Evolutionary conservation across 139 green algal species (phyloP), one percentile per base, ranked within the genome.

Genomic region (Pleodorina starrii): DNA sequence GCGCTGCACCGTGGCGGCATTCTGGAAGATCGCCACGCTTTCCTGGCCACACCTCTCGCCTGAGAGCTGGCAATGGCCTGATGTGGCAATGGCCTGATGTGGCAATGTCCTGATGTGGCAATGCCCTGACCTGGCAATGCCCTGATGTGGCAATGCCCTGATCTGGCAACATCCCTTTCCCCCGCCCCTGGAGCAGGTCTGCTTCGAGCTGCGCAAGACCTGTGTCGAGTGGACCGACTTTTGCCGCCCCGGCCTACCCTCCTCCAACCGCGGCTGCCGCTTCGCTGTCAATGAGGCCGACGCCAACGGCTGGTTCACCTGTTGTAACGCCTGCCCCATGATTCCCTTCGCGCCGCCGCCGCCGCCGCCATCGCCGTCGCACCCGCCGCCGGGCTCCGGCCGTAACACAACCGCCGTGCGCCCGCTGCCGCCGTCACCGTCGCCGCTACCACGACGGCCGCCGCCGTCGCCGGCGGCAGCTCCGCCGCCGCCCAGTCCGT

Each of bases 281-380:
- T 73, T 73, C 19, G 63, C 63, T 38, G 63, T 73, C 11, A 73
- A 73, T 38, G 63, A 73, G 63, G 63, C 25, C 63, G 35, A 73
- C 32, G 63, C 63, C 32, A 23, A 73, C 19, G 63, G 63, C 63
- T 73, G 63, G 63, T 73, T 40, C 21, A 73, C 32, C 21, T 73
- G 63, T 38, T 73, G 63, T 38, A 73, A 73, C 21, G 35, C 63
- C 11, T 73, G 63, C 32, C 14, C 11, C n/a, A 23, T 73, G 16
- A 38, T 5, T 25, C 25, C 54, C 54, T 66, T 12, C 5, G 2
- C 54, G 54, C 54, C 54, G 9, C 5, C n/a, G n/a, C n/a, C n/a
- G n/a, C n/a, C n/a, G 17, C 51, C 51, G 51, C 51, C 51, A 60
- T 17, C 51, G 14, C 51, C 51, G 14, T 17, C 51, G 14, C 17